Evolutionary conservation across 768 basidiomycete genomes (phyloP).

Genomic region (Boletus reticuloceps): DNA sequence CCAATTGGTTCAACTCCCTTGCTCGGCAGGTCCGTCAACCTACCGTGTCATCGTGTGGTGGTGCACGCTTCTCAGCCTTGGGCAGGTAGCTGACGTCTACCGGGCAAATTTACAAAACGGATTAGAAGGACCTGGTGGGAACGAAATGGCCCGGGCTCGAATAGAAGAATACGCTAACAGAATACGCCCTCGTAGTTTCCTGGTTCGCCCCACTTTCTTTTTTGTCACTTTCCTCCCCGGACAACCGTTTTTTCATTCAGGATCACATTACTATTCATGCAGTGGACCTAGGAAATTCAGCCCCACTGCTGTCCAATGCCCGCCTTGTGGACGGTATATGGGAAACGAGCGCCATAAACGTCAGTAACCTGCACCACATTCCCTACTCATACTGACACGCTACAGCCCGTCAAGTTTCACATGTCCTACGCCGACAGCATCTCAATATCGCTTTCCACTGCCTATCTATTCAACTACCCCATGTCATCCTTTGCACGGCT

Average conservation of each 20-base stretch:
- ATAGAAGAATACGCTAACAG: slow-evolving; percentile 82
- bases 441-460: slow-evolving; percentile 81
- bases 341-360: slow-evolving; percentile 25
- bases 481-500: slow-evolving; percentile 79
- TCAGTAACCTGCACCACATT: slow-evolving; percentile 18
- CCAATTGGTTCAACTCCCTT: slow-evolving; percentile 90
- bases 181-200: slow-evolving; percentile 64
- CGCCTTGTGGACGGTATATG: slow-evolving; percentile 35
- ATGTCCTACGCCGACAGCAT: slow-evolving; percentile 80
- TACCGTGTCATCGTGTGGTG: neutral
- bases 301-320: slow-evolving; percentile 75
- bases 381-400: slow-evolving; percentile 13
- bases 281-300: slow-evolving; percentile 77
- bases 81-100: slow-evolving; percentile 69
- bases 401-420: slow-evolving; percentile 78
- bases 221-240: neutral
- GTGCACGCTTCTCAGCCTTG: neutral
- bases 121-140: slow-evolving; percentile 66
- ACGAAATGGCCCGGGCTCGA: slow-evolving; percentile 75
- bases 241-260: slow-evolving; percentile 37
- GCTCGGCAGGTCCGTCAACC: slow-evolving; percentile 64
- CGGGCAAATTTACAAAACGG: slow-evolving; percentile 74
- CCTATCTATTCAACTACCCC: slow-evolving; percentile 82
- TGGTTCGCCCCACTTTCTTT: slow-evolving; percentile 44
- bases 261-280: slow-evolving; percentile 85